Conservation (phyloP, 139 green algal genomes). For the Yamagishiella unicocca region DNA sequence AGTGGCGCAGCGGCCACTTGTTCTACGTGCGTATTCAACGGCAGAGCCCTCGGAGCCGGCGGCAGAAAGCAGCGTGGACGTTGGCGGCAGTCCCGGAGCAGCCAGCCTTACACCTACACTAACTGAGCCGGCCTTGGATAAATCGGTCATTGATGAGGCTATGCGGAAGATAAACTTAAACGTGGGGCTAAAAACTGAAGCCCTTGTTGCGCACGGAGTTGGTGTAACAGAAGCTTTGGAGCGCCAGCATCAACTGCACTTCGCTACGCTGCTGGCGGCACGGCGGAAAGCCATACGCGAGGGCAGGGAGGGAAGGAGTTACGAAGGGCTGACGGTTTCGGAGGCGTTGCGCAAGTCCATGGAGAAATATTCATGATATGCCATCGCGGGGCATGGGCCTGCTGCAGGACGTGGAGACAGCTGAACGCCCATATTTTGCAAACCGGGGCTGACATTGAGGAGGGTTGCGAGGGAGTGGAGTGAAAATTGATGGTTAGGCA, state of each 20-base stretch:
- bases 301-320: neutral
- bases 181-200: neutral
- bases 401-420: too few relatives aligned
- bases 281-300: neutral
- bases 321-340: neutral
- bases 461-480: too few relatives aligned
- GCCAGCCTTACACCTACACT: too few relatives aligned
- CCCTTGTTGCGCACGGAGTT: neutral
- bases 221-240: conserved; percentile 1
- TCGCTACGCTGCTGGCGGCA: conserved; percentile 7
- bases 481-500: too few relatives aligned
- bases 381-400: too few relatives aligned
- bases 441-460: too few relatives aligned
- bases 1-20: too few relatives aligned
- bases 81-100: too few relatives aligned
- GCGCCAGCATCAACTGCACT: conserved; percentile 10
- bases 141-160: conserved; percentile 8
- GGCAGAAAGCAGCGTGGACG: neutral
- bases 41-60: neutral
- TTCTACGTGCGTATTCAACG: too few relatives aligned
- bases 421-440: too few relatives aligned
- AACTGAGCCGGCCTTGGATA: neutral
- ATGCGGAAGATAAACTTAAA: neutral
- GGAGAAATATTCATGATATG: too few relatives aligned
- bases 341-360: conserved; percentile 4